Evolutionary conservation across 257 asterid species (phyloP).

Genomic region (Solanum bulbocastanum): DNA sequence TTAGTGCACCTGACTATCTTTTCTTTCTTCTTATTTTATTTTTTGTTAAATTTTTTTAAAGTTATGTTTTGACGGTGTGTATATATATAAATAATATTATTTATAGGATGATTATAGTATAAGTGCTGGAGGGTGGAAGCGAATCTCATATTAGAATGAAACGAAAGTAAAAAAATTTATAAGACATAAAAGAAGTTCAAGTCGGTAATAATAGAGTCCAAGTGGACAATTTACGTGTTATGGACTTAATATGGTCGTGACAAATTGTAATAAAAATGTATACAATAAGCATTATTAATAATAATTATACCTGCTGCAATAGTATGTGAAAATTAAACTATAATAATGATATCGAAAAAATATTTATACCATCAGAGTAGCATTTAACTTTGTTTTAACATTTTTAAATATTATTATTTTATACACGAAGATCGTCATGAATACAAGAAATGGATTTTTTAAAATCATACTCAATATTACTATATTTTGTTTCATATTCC

Average conservation of each 20-base stretch:
- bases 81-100: background rate
- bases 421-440: background rate
- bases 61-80: background rate
- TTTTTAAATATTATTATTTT: background rate
- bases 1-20: background rate
- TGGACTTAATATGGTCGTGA: background rate
- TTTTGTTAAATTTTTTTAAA: background rate
- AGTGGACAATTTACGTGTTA: background rate
- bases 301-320: background rate
- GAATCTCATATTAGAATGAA: background rate
- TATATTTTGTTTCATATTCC: background rate
- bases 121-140: background rate
- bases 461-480: background rate
- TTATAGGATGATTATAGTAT: background rate
- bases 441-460: background rate
- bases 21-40: background rate
- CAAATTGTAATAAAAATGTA: background rate
- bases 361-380: background rate
- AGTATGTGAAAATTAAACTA: background rate
- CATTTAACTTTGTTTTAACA: background rate
- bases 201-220: background rate
- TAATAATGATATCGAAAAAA: background rate
- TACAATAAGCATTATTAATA: background rate
- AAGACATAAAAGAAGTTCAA: background rate
- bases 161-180: background rate